Evolutionary conservation across 2,329 filamentous ascomycete genomes (phyloP), one percentile per base, ranked within the genome.

Genomic region (Pseudogymnoascus sp.): DNA sequence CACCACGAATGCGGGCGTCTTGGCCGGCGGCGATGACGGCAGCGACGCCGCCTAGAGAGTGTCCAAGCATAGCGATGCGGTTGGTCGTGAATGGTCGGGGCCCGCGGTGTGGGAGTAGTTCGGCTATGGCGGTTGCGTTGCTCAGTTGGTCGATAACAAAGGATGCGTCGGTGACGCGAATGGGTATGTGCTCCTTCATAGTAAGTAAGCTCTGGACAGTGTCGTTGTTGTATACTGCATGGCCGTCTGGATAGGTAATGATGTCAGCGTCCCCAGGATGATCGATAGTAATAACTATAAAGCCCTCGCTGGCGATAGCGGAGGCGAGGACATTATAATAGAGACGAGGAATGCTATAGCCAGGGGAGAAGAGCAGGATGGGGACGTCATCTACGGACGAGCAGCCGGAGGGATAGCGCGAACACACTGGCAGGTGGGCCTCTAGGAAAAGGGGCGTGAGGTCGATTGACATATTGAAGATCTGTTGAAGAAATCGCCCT

Each of bases 241-340:
- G 68, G 6, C 71, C 75, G 58, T 76, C 68, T 4, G 73, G 72
- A 57, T 74, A 77, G 44, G 74, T 68, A 11, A 79, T 71, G 13
- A 76, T 70, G 31, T 71, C 66, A 1, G 74, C 71, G 58, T 78
- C 76, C 50, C 76, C 71, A 0, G 76, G 74, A 60, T 79, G 77
- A 63, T 79, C 77, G 59, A 79, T 69, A 4, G 74, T 66, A 1
- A 77, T 67, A 5, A 79, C 74, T 9, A 71, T 70, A 61, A 72
- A 75, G 5, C 77, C 76, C 8, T 71, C 66, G 15, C 73, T 74
- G 4, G 75, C 74, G 40, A 79, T 66, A 15, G 64, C 63, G 39
- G 66, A 63, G 24, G 65, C 64, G 15, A 70, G 54, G 8, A 63
- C 60, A 50, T 50, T 69, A 61, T 71, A 71, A 13, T 66, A 44